Percentiles rank a stretch among this genome's conserved stretches.
Evolutionary conservation across 2,329 filamentous ascomycete species (phyloP).

Genomic region (Daldinia sp.): DNA sequence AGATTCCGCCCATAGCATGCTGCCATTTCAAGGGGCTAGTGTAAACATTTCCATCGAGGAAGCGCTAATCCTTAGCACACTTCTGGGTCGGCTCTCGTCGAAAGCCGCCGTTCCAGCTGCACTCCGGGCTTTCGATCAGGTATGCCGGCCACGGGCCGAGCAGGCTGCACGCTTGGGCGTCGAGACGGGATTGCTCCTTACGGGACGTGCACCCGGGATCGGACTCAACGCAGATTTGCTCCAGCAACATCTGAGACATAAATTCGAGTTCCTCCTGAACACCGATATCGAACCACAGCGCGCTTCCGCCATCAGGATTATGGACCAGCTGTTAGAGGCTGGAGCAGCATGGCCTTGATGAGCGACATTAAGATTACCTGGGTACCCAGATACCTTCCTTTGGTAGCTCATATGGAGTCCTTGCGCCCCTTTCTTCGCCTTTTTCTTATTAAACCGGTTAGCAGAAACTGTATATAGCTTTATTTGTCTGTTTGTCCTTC

Average conservation of each 20-base stretch:
- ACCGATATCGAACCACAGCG: slow-evolving; percentile 33
- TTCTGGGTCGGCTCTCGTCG: slow-evolving; percentile 40
- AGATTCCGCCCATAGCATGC: slow-evolving; percentile 41
- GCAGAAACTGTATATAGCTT: not conserved
- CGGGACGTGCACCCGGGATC: slow-evolving; percentile 37
- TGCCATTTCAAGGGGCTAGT: slow-evolving; percentile 35
- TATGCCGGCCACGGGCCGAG: slow-evolving; percentile 44
- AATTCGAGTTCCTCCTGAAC: slow-evolving; percentile 36
- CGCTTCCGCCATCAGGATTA: slow-evolving; percentile 32
- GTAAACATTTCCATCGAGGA: slow-evolving; percentile 41
- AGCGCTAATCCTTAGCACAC: slow-evolving; percentile 40
- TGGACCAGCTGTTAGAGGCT: slow-evolving; percentile 38
- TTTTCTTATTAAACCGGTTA: not conserved
- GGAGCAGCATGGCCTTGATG: slow-evolving; percentile 1
- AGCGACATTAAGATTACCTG: not conserved
- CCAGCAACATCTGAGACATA: slow-evolving; percentile 25
- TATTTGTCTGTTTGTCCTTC: too few relatives aligned
- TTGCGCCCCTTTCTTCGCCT: not conserved
- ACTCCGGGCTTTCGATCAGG: slow-evolving; percentile 42
- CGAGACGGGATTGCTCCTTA: slow-evolving; percentile 35
- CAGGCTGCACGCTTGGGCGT: slow-evolving; percentile 28
- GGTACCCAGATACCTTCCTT: not conserved
- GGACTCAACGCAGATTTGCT: slow-evolving; percentile 32
- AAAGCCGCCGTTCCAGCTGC: slow-evolving; percentile 37
- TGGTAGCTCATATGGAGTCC: not conserved